Conservation (phyloP, 371 early-diverging fungal genomes). For the Saksenaea vasiformis region DNA sequence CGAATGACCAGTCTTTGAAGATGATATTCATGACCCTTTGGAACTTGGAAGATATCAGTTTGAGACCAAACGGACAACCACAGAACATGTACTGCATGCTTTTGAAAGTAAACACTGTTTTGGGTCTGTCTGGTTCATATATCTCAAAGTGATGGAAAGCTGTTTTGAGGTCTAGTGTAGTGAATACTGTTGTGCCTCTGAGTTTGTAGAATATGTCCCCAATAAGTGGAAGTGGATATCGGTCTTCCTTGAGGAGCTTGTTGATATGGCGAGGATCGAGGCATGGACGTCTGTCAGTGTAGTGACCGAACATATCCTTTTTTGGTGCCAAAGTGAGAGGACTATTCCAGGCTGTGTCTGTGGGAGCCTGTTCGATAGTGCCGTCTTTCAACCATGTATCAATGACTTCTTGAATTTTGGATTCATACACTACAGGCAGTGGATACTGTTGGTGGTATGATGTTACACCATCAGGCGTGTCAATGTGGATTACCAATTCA, state of each 20-base stretch:
- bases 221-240: conserved; percentile 23
- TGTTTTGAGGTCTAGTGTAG: conserved; percentile 23
- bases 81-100: conserved; percentile 25
- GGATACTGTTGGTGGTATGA: conserved; percentile 19
- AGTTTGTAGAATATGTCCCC: conserved; percentile 20
- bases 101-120: conserved; percentile 18
- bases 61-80: conserved; percentile 28
- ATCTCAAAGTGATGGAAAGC: conserved; percentile 33
- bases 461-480: too few species aligned
- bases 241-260: conserved; percentile 14
- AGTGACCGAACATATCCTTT: conserved; percentile 12
- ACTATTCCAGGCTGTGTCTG: conserved; percentile 13
- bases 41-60: conserved; percentile 21
- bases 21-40: conserved; percentile 17
- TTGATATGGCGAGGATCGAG: conserved; percentile 32
- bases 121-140: conserved; percentile 13
- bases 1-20: background rate
- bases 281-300: conserved; percentile 15
- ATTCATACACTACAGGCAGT: conserved; percentile 5
- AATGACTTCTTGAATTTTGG: conserved; percentile 4
- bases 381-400: conserved; percentile 8
- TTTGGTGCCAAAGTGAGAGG: conserved; percentile 12
- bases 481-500: conserved; percentile 8
- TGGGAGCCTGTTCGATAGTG: background rate
- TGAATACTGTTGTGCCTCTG: conserved; percentile 15